Conservation (phyloP, 331 rosid genomes). For the Pyracantha coccinea region DNA sequence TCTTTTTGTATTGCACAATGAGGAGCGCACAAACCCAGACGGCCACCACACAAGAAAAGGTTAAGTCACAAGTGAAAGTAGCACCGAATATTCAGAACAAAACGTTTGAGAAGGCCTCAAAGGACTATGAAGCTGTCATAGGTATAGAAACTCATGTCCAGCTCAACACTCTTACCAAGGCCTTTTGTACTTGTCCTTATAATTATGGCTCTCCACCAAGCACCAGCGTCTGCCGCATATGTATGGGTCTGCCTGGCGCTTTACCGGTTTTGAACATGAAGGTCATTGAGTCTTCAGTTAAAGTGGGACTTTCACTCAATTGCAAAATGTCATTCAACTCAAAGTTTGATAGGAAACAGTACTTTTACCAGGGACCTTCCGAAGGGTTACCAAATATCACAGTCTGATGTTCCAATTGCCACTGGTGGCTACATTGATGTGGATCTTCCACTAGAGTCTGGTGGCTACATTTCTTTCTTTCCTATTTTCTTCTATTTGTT, state of each 20-base stretch:
- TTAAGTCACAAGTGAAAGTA: conserved; percentile 30
- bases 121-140: conserved; percentile 70
- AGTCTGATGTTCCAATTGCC: conserved; percentile 89
- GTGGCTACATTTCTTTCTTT: conserved; percentile 26
- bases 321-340: conserved; percentile 72
- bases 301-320: conserved; percentile 79
- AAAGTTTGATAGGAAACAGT: conserved; percentile 92
- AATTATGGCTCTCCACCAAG: conserved; percentile 74
- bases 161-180: conserved; percentile 82
- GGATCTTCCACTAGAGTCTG: conserved; percentile 78
- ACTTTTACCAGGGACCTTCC: conserved; percentile 95
- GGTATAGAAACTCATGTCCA: conserved; percentile 95
- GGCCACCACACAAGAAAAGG: conserved; percentile 46
- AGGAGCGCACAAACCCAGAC: conserved; percentile 54
- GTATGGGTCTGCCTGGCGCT: conserved; percentile 97
- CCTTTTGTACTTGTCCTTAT: conserved; percentile 74
- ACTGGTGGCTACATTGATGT: conserved; percentile 62
- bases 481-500: background rate
- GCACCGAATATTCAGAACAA: conserved; percentile 35
- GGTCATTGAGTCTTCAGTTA: conserved; percentile 66
- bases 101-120: conserved; percentile 36
- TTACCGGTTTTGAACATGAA: conserved; percentile 76
- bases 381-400: conserved; percentile 94
- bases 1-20: conserved; percentile 37
- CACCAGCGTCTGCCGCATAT: conserved; percentile 66